Percentiles rank a stretch among this genome's conserved stretches.
These are phyloP conservation scores for Aristolochia californica DNA, from an alignment of 164 flowering plant species.

Conservation along the genomic window DNA sequence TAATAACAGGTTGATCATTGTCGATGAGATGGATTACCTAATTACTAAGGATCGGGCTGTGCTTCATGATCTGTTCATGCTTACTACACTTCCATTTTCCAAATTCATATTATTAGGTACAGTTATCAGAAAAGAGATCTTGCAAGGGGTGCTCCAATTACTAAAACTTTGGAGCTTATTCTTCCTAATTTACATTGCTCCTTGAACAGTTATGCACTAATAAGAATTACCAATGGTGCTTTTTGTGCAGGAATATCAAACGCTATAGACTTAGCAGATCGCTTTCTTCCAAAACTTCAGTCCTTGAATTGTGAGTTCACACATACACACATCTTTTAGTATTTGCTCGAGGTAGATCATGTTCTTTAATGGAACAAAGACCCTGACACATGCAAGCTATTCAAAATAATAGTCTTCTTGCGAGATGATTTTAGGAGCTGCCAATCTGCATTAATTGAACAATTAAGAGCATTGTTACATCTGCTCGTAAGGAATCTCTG, in stretches of 20 bases:
- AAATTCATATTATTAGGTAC: constrained; percentile 82
- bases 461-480: no score
- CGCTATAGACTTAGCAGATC: constrained; percentile 92
- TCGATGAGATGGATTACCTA: constrained; percentile 90
- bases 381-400: no score
- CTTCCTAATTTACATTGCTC: constrained; percentile 1
- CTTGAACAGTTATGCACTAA: background rate
- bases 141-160: background rate
- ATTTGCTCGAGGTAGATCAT: no score
- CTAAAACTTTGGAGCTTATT: background rate
- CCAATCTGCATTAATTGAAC: no score
- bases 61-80: constrained; percentile 97
- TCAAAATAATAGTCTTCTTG: no score
- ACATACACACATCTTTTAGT: background rate
- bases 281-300: constrained; percentile 86
- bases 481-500: no score
- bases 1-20: constrained; percentile 54
- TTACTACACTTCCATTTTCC: constrained; percentile 74
- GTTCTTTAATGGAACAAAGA: no score
- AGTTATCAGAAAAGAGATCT: background rate
- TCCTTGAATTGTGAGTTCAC: constrained; percentile 71
- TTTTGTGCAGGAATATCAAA: constrained; percentile 74
- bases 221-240: background rate
- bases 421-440: no score
- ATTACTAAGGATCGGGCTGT: constrained; percentile 77